Evolutionary conservation across 768 basidiomycete genomes (phyloP).

Genomic region (Leccinum fibrillosum): DNA sequence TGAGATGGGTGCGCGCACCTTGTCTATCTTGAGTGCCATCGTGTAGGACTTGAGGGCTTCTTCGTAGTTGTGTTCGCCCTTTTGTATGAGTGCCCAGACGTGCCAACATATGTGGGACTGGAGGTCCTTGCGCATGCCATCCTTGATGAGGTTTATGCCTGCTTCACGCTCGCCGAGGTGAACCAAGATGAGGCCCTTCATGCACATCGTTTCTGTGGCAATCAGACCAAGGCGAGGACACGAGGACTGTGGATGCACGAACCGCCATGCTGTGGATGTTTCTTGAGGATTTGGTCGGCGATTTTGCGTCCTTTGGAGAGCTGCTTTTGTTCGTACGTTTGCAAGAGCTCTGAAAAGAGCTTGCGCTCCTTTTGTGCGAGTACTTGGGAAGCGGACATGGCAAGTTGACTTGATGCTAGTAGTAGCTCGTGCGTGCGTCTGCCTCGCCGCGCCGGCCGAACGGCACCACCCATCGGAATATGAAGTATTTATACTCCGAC

Average conservation of each 20-base stretch:
- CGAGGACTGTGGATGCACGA: constrained; percentile 18
- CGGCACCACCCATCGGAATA: background rate
- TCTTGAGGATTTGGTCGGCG: constrained; percentile 92
- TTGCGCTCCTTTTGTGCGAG: constrained; percentile 81
- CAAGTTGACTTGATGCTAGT: no score
- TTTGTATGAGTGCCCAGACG: constrained; percentile 92
- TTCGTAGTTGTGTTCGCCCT: constrained; percentile 92
- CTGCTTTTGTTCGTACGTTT: constrained; percentile 84
- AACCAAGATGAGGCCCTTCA: constrained; percentile 89
- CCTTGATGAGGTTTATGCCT: constrained; percentile 79
- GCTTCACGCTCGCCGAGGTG: constrained; percentile 79
- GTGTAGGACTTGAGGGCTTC: constrained; percentile 92
- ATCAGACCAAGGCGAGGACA: background rate
- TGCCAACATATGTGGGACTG: constrained; percentile 98
- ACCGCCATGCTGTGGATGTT: constrained; percentile 96
- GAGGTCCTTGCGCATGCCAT: constrained; percentile 76
- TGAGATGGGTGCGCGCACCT: constrained; percentile 47
- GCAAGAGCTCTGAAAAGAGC: constrained; percentile 84
- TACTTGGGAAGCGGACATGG: constrained; percentile 18
- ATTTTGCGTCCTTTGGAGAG: constrained; percentile 88
- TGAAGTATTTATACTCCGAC: background rate
- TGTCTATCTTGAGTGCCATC: constrained; percentile 86
- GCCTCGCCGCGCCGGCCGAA: background rate
- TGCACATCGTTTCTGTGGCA: constrained; percentile 81
- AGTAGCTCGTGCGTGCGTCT: background rate